Percentiles rank a stretch among this genome's conserved stretches.
Evolutionary conservation across 192 early-diverging fungal genomes (phyloP).

Genomic region (Coemansia sp.): DNA sequence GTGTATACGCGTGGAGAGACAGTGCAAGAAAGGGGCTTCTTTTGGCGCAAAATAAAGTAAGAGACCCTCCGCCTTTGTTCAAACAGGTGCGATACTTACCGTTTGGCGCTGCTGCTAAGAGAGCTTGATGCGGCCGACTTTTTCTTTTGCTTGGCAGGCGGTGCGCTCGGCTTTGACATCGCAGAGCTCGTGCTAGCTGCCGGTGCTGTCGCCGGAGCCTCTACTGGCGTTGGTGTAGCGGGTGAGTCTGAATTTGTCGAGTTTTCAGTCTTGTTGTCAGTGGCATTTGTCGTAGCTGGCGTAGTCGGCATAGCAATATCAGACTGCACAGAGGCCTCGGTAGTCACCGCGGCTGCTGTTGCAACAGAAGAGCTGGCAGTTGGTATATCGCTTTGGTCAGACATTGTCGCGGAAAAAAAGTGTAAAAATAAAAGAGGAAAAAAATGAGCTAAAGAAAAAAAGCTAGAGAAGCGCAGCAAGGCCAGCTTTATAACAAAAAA

Average conservation of each 20-base stretch:
- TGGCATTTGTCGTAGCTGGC: background rate
- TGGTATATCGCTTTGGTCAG: constrained; percentile 12
- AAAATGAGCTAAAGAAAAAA: background rate
- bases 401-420: constrained; percentile 17
- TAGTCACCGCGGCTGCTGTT: constrained; percentile 7
- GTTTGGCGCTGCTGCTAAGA: constrained; percentile 66
- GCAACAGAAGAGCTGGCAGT: constrained; percentile 8
- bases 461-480: background rate
- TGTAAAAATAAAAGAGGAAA: background rate
- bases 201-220: background rate
- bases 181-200: constrained; percentile 2
- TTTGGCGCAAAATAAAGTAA: background rate
- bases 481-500: background rate
- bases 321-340: background rate
- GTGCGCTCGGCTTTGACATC: constrained; percentile 10
- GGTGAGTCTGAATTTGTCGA: background rate
- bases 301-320: background rate
- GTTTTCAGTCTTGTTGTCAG: constrained; percentile 3
- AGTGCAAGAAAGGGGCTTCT: background rate
- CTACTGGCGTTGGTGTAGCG: constrained; percentile 7
- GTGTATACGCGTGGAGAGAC: background rate
- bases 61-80: background rate
- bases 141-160: constrained; percentile 37
- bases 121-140: constrained; percentile 34
- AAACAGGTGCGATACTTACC: constrained; percentile 42